Conservation (phyloP, 805 yeast genomes). For the Komagataella populi region DNA sequence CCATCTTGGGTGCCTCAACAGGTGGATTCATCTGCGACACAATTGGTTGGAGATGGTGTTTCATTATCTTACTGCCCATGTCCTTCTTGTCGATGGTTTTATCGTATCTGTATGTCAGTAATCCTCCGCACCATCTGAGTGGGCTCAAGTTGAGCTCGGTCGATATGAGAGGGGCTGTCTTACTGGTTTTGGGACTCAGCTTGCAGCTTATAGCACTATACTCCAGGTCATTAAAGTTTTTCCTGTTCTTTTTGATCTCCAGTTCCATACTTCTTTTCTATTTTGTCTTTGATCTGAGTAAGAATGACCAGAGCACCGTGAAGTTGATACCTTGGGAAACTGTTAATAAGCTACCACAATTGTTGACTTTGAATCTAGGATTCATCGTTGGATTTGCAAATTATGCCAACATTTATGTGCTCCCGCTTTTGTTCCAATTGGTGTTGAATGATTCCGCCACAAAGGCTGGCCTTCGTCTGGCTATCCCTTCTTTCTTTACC, state of each 20-base stretch:
- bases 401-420: slow-evolving; percentile 25
- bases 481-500: slow-evolving; percentile 25
- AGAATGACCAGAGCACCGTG: slow-evolving; percentile 6
- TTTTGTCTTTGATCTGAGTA: slow-evolving; percentile 10
- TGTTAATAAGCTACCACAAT: slow-evolving; percentile 12
- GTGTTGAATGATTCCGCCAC: slow-evolving; percentile 25
- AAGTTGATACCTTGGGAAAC: slow-evolving; percentile 18
- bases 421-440: slow-evolving; percentile 28
- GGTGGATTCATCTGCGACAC: slow-evolving; percentile 41
- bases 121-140: slow-evolving; percentile 11
- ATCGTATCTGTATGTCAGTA: slow-evolving; percentile 13
- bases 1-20: slow-evolving; percentile 53
- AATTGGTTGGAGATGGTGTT: slow-evolving; percentile 61
- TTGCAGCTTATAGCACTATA: slow-evolving; percentile 16
- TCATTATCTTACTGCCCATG: slow-evolving; percentile 36
- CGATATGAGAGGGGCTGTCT: slow-evolving; percentile 20
- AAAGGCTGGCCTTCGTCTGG: slow-evolving; percentile 25
- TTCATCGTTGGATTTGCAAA: slow-evolving; percentile 23
- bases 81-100: slow-evolving; percentile 16
- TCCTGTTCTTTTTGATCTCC: slow-evolving; percentile 6
- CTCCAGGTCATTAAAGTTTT: slow-evolving; percentile 7
- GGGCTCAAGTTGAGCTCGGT: slow-evolving; percentile 10
- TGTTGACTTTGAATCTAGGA: slow-evolving; percentile 15
- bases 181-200: slow-evolving; percentile 19
- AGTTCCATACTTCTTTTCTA: slow-evolving; percentile 4